Base-by-base conservation (phyloP, 176 grass and related monocot species). In the Musa acuminata region DNA sequence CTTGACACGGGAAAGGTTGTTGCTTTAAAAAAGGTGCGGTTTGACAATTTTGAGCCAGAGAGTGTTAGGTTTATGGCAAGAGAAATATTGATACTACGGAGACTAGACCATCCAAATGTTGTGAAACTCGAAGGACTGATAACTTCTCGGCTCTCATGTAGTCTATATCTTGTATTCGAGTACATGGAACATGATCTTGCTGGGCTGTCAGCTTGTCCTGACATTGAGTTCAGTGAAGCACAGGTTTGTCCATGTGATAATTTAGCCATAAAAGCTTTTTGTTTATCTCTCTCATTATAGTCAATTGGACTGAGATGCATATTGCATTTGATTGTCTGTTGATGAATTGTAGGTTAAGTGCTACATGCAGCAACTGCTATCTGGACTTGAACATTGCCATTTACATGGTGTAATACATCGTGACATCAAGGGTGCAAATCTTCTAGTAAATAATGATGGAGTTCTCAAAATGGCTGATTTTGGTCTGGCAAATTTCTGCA, bases 141-240 rank as follows among this genome's bases (percentile, higher is more conserved):
- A 84, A 87, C 93, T 64, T 93, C 93, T 74, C 75, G 80, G 63
- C 52, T 87, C 51, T 97, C 93, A 68, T 90, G 83, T 76, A 97
- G 87, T 75, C 86, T 97, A 75, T 97, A 93, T 86, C 85, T 97
- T 58, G 93, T 97, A 53, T 97, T 97, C 58, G 93, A 97, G 83
- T 97, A 97, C 72, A 97, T 97, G 93, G 93, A 97, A n/a, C 93
- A 97, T 9, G 93, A 97, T 87, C 87, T 97, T 75, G 83, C 93
- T 70, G 93, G 93, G 52, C 81, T 97, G 75, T 97, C 81, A 74
- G 90, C 90, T 80, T 92, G 85, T 53, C 87, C 93, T 1, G 85
- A 97, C 69, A 87, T 97, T 55, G 87, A 88, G 75, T 93, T 97
- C 62, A 90, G 52, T 27, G 87, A 97, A 85, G 58, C 90, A 83